phyloP scores from a whole-genome alignment of 83 land plant species.

The Diphasiastrum complanatum region DNA sequence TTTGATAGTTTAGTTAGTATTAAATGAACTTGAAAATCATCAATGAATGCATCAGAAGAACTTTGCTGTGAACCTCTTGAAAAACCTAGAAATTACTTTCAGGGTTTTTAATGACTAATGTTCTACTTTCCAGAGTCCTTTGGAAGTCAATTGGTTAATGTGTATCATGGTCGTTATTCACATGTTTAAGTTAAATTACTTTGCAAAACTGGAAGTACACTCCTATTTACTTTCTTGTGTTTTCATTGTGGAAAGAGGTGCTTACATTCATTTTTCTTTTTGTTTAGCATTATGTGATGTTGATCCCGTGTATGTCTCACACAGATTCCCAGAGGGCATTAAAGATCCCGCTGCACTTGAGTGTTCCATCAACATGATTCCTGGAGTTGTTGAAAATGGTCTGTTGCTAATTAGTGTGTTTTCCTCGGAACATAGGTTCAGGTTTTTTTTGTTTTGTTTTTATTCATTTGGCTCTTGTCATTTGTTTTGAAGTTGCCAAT shows the following conservation, averaged over 20 bases:
- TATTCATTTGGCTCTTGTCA: not conserved
- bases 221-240: no score
- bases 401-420: conserved; percentile 3
- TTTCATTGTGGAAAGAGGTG: not conserved
- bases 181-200: no score
- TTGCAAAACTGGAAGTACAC: no score
- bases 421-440: not conserved
- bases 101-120: no score
- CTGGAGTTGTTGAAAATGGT: conserved; percentile 60
- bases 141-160: no score
- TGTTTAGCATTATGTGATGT: not conserved
- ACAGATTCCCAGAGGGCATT: conserved; percentile 43
- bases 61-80: no score
- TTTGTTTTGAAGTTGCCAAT: conserved; percentile 5
- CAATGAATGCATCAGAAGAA: no score
- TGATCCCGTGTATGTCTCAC: not conserved
- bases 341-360: conserved; percentile 45
- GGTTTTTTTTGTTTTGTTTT: not conserved
- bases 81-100: no score
- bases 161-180: no score
- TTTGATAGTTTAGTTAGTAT: no score
- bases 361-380: conserved; percentile 44
- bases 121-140: no score
- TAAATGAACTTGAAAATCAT: no score
- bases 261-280: not conserved